A percentile compares a stretch with the other conserved stretches of the same genome.
phyloP scores from a whole-genome alignment of 352 stramenopile genomes.

The Phytophthora podocarpi region DNA sequence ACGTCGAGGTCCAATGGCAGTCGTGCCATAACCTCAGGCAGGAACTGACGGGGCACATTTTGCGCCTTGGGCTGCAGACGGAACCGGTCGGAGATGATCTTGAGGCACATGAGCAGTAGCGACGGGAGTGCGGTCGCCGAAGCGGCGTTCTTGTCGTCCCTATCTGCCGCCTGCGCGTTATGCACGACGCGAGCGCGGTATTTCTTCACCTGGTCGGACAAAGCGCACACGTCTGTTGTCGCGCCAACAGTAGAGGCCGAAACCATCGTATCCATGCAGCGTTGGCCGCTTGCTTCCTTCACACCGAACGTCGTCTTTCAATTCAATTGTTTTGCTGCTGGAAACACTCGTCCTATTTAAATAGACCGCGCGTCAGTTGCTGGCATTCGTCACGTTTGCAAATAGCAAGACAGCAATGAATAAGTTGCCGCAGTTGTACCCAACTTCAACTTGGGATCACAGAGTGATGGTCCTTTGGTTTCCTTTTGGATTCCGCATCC shows the following conservation, averaged over 20 bases:
- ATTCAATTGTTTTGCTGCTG: neutral
- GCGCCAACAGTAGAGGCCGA: conserved; percentile 63
- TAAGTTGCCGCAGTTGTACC: conserved; percentile 9
- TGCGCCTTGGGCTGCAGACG: conserved; percentile 66
- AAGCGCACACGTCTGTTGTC: conserved; percentile 67
- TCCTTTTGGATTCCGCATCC: conserved; percentile 31
- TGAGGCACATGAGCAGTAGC: conserved; percentile 77
- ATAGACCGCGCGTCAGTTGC: neutral
- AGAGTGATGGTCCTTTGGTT: conserved; percentile 43
- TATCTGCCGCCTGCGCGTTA: conserved; percentile 26
- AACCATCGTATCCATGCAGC: conserved; percentile 46
- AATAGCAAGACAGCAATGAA: conserved; percentile 8
- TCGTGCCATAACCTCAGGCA: conserved; percentile 80
- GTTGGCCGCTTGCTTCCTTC: too few relatives aligned
- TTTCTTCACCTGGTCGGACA: conserved; percentile 85
- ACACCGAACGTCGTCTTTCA: too few relatives aligned
- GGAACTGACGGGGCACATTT: conserved; percentile 79
- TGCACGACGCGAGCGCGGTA: conserved; percentile 70
- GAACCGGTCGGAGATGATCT: conserved; percentile 81
- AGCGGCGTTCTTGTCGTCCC: conserved; percentile 22
- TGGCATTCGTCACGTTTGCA: neutral
- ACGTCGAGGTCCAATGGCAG: conserved; percentile 86
- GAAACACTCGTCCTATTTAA: conserved; percentile 23
- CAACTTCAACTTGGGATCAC: conserved; percentile 26
- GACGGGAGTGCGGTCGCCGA: conserved; percentile 41